phyloP scores from a whole-genome alignment of 371 early-diverging fungal species.

The Saksenaea oblongispora region DNA sequence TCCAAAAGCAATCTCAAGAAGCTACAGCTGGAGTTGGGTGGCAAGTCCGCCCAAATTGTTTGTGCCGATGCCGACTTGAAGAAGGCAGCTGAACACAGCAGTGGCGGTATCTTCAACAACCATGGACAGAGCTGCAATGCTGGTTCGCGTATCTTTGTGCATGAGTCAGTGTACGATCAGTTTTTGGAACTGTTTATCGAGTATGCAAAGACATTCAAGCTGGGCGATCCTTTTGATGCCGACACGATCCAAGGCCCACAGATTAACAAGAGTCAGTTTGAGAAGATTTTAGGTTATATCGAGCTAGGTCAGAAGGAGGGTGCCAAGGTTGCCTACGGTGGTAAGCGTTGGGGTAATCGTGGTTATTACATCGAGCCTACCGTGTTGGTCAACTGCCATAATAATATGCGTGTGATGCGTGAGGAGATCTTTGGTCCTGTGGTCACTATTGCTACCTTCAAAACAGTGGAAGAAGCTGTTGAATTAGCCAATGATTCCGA shows the following conservation, averaged over 20 bases:
- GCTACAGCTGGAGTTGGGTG: conserved; percentile 88
- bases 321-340: conserved; percentile 67
- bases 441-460: conserved; percentile 75
- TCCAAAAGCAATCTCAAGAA: conserved; percentile 72
- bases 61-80: conserved; percentile 84
- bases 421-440: conserved; percentile 97
- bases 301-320: conserved; percentile 61
- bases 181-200: conserved; percentile 70
- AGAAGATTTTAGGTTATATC: conserved; percentile 68
- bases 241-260: conserved; percentile 73
- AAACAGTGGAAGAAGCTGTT: conserved; percentile 77
- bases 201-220: conserved; percentile 56
- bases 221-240: conserved; percentile 64
- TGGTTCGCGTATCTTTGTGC: conserved; percentile 83
- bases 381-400: conserved; percentile 68
- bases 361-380: conserved; percentile 87
- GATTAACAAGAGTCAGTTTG: conserved; percentile 77
- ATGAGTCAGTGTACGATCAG: conserved; percentile 71
- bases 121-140: conserved; percentile 91
- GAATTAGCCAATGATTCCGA: conserved; percentile 73
- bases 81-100: conserved; percentile 70
- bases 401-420: conserved; percentile 66
- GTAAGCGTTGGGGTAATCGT: conserved; percentile 61
- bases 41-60: conserved; percentile 88
- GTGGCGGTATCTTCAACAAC: conserved; percentile 77